Percentiles rank a stretch among this genome's conserved stretches.
Evolutionary conservation across 495 filamentous ascomycete genomes (phyloP).

Genomic region (Usnea hakonensis): DNA sequence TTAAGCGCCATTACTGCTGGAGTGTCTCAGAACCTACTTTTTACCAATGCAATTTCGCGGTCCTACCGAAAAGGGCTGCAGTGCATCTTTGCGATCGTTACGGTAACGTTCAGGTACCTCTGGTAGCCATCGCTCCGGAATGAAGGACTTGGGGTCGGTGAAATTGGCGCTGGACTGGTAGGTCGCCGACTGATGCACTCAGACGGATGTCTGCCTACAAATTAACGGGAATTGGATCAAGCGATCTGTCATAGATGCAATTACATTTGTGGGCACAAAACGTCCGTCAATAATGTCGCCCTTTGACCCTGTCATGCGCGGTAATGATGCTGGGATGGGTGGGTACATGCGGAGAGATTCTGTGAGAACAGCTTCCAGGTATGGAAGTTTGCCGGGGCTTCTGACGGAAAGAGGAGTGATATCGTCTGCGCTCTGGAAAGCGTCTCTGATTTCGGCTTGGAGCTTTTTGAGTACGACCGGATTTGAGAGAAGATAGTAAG

Average conservation of each 20-base stretch:
- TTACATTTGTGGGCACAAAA: neutral
- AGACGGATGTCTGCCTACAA: neutral
- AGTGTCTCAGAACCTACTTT: constrained; percentile 25
- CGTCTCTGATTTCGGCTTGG: constrained; percentile 36
- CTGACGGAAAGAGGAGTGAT: constrained; percentile 39
- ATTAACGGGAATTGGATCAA: no score
- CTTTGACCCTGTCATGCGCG: constrained; percentile 2
- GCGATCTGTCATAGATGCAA: neutral
- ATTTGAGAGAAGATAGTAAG: constrained; percentile 29
- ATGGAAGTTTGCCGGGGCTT: constrained; percentile 36
- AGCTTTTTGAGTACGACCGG: constrained; percentile 23
- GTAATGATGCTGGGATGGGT: constrained; percentile 23
- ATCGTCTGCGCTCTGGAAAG: constrained; percentile 32
- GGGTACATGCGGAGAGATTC: constrained; percentile 41
- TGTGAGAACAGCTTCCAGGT: constrained; percentile 35
- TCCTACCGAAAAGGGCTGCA: constrained; percentile 39
- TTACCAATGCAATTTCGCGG: constrained; percentile 38
- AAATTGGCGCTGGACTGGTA: constrained; percentile 25
- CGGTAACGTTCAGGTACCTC: constrained; percentile 22
- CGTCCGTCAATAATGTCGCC: neutral
- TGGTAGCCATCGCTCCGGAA: constrained; percentile 41
- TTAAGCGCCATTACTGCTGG: neutral
- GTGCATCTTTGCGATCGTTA: constrained; percentile 30
- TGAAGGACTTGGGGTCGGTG: constrained; percentile 30
- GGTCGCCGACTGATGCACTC: neutral